A percentile compares a stretch with the other conserved stretches of the same genome.
Evolutionary conservation across 306 rosid genomes (phyloP).

Genomic region (Oemleria cerasiformis): DNA sequence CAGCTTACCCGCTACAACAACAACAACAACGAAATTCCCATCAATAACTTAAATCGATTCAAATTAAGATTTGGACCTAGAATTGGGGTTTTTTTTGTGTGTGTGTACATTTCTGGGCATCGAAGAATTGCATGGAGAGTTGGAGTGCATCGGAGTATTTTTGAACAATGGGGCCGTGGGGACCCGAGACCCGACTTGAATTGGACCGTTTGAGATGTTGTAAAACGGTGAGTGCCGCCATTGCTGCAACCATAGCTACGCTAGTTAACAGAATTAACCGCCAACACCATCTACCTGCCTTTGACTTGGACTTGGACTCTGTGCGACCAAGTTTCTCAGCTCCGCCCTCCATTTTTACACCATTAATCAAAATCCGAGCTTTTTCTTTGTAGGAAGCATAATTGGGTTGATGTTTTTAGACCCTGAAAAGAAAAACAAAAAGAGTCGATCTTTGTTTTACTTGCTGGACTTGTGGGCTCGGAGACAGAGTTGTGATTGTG

Average conservation of each 20-base stretch:
- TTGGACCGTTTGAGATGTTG: conserved; percentile 21
- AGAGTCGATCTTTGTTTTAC: not conserved
- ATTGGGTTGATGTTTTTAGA: not conserved
- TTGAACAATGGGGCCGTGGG: conserved; percentile 31
- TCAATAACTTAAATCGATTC: not conserved
- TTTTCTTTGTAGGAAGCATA: not conserved
- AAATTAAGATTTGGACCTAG: not conserved
- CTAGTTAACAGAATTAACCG: conserved; percentile 33
- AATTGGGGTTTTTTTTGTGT: not conserved
- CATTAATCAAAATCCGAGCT: not conserved
- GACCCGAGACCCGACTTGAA: conserved; percentile 1
- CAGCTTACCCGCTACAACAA: conserved; percentile 51
- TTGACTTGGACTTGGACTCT: conserved; percentile 8
- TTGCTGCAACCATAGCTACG: conserved; percentile 33
- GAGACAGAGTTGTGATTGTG: not conserved
- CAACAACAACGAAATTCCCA: not conserved
- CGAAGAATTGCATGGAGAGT: conserved; percentile 54
- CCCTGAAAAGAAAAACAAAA: not conserved
- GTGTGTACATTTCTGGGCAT: conserved; percentile 51
- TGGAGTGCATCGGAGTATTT: conserved; percentile 39
- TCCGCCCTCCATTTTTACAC: not conserved
- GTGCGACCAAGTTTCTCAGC: not conserved
- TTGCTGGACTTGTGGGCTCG: not conserved
- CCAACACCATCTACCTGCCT: conserved; percentile 34
- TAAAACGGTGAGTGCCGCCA: conserved; percentile 26